phyloP scores from a whole-genome alignment of 2,329 filamentous ascomycete genomes.

The Dactylellina cionopaga region DNA sequence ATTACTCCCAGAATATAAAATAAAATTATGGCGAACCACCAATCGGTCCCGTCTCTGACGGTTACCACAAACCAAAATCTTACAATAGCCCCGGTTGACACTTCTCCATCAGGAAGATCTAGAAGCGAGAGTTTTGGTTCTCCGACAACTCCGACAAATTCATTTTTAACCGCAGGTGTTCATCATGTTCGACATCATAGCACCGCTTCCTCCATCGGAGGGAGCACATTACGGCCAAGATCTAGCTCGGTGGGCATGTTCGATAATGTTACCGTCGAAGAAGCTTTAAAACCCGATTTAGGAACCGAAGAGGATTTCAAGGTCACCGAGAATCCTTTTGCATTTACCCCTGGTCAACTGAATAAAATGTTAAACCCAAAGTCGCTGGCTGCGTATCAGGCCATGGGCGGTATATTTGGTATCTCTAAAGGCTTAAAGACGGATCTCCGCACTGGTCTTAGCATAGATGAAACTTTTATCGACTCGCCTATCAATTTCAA shows the following conservation, averaged over 20 bases:
- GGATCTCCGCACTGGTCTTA: conserved; percentile 64
- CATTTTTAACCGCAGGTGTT: conserved; percentile 34
- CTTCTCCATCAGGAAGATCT: conserved; percentile 31
- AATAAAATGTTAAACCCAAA: conserved; percentile 67
- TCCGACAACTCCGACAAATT: conserved; percentile 50
- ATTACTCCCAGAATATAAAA: conserved; percentile 22
- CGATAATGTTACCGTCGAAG: conserved; percentile 57
- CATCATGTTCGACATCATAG: conserved; percentile 49
- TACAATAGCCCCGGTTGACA: conserved; percentile 28
- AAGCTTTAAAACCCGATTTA: conserved; percentile 66
- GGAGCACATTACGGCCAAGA: conserved; percentile 48
- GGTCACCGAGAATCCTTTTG: conserved; percentile 66
- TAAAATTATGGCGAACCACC: conserved; percentile 36
- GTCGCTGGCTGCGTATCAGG: conserved; percentile 64
- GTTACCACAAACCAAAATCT: conserved; percentile 51
- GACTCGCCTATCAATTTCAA: conserved; percentile 65
- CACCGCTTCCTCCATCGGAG: conserved; percentile 44
- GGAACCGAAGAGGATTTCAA: conserved; percentile 67
- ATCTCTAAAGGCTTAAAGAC: conserved; percentile 66
- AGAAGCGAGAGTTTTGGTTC: conserved; percentile 50
- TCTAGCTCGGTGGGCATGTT: conserved; percentile 44
- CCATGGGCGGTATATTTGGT: conserved; percentile 67
- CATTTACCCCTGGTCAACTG: conserved; percentile 67
- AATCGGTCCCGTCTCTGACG: conserved; percentile 39
- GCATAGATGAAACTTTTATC: conserved; percentile 65